Evolutionary conservation across 306 rosid genomes (phyloP), one percentile per base, ranked within the genome.

Genomic region (Cajanus cajan): DNA sequence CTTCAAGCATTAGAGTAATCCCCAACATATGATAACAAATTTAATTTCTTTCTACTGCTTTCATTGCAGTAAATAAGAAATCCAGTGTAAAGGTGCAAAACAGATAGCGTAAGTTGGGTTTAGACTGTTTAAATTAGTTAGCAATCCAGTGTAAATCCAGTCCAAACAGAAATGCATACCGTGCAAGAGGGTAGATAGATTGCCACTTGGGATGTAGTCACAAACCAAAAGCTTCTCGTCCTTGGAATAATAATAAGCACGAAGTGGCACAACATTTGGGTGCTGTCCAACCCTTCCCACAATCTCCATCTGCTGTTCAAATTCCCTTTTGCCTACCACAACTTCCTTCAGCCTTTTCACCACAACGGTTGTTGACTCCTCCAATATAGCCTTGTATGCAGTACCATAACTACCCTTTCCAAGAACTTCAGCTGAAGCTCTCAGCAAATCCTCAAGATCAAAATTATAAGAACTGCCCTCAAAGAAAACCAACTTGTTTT

Each of bases 331-430:
- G 51, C 93, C 85, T 13, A 88, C 93, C 54, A 88, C 93, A 34
- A 92, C 93, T 86, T 92, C 97, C 71, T 92, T 92, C 89, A 92
- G 80, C 86, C 97, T 86, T 89, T 92, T 92, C 78, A 92, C 97
- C 8, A 92, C 97, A 66, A 92, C 95, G 4, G 97, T 90, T n/a
- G 93, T 92, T 14, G 89, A 72, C 75, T 92, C 97, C 83, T 92
- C 97, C 78, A 92, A 79, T 44, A 92, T 86, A 40, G 97, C 97
- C 87, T 92, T 92, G 73, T 92, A 92, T 4, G 97, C 93, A 55
- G 97, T 92, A 28, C 97, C 97, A 59, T 92, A 92, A 87, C 94
- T 92, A 37, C 97, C 95, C 82, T 92, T 92, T 83, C 97, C 97
- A 67, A 92, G 85, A 65, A 92, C 97, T 79, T 92, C 97, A 33